phyloP scores from a whole-genome alignment of 495 filamentous ascomycete genomes.

The Recurvomyces mirabilis region DNA sequence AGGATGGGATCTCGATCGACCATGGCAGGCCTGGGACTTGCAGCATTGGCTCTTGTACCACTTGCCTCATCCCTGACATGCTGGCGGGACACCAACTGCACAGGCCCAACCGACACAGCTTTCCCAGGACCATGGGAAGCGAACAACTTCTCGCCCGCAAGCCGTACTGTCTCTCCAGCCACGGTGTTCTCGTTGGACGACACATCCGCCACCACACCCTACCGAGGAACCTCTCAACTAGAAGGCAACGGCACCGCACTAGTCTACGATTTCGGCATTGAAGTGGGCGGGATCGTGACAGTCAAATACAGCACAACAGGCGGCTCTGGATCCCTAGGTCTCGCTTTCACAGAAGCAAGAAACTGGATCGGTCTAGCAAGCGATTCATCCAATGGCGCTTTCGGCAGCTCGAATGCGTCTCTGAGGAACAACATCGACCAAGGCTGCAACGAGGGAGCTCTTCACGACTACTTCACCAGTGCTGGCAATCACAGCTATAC shows the following conservation, averaged over 20 bases:
- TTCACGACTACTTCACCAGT: slow-evolving; percentile 32
- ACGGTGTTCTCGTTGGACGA: slow-evolving; percentile 35
- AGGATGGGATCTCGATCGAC: too few species aligned
- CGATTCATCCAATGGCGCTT: slow-evolving; percentile 47
- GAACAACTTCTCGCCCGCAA: slow-evolving; percentile 48
- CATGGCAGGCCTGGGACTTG: too few species aligned
- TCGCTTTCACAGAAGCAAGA: slow-evolving; percentile 53
- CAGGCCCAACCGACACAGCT: slow-evolving; percentile 38
- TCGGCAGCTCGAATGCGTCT: slow-evolving; percentile 18
- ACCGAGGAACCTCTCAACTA: slow-evolving; percentile 24
- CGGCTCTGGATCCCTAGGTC: slow-evolving; percentile 38
- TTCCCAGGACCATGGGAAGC: slow-evolving; percentile 51
- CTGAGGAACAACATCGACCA: slow-evolving; percentile 17
- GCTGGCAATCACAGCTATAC: slow-evolving; percentile 32
- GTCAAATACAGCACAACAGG: slow-evolving; percentile 26
- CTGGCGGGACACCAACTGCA: slow-evolving; percentile 48
- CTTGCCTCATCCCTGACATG: too few species aligned
- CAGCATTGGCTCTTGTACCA: too few species aligned
- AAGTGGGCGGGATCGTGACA: slow-evolving; percentile 32
- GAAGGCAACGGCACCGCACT: slow-evolving; percentile 29
- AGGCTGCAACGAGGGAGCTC: slow-evolving; percentile 19
- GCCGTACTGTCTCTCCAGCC: slow-evolving; percentile 42
- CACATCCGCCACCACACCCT: slow-evolving; percentile 25
- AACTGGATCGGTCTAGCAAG: slow-evolving; percentile 52
- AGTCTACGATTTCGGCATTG: slow-evolving; percentile 36